Conservation (phyloP, 148 eudicot species). For the Rhododendron simsii region DNA sequence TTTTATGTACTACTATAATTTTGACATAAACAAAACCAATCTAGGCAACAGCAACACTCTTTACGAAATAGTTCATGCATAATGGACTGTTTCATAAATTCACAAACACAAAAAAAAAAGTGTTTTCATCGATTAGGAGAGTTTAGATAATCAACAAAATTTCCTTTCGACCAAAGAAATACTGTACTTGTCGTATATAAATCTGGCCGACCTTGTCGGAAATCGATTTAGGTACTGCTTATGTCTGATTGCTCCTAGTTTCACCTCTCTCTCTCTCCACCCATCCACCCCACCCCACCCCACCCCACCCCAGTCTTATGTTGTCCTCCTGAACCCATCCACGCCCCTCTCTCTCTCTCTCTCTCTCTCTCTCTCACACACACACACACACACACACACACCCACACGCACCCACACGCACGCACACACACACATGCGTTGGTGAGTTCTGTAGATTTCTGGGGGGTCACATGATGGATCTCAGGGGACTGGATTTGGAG, state of each 20-base stretch:
- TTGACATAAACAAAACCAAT: no score
- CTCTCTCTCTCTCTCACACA: background rate
- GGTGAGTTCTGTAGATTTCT: background rate
- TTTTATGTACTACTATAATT: no score
- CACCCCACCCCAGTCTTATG: background rate
- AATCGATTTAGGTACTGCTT: background rate
- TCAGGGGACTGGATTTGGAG: constrained; percentile 1
- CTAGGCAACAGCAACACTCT: no score
- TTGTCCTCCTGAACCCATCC: background rate
- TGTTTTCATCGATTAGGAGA: no score
- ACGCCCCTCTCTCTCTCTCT: background rate
- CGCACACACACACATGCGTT: background rate
- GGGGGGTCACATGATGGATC: background rate
- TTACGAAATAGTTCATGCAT: no score
- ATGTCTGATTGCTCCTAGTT: background rate
- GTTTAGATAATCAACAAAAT: background rate
- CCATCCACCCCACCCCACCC: background rate
- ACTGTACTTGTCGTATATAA: background rate
- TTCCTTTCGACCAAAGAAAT: background rate
- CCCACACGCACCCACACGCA: background rate
- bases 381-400: background rate
- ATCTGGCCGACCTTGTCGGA: background rate
- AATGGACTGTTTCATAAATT: no score
- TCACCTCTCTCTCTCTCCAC: background rate
- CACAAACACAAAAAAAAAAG: no score